Conservation (phyloP, 805 yeast species). For the Hagleromyces aurorensis region DNA sequence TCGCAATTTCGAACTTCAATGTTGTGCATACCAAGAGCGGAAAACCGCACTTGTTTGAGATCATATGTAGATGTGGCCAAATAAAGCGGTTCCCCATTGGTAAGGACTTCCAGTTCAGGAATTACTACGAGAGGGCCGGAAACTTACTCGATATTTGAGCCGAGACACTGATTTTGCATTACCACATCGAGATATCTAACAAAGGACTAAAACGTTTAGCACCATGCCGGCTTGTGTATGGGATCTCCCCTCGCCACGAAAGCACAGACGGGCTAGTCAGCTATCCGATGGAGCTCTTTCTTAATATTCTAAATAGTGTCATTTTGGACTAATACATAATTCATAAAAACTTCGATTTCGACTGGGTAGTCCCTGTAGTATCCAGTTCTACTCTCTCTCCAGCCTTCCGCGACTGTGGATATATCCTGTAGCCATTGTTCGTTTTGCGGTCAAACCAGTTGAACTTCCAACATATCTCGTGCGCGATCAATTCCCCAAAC, state of each 20-base stretch:
- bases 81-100: constrained; percentile 60
- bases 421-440: constrained; percentile 35
- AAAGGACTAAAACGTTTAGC: too few relatives aligned
- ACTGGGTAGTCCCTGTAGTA: too few relatives aligned
- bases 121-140: constrained; percentile 18
- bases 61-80: constrained; percentile 46
- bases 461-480: constrained; percentile 76
- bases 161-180: too few relatives aligned
- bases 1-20: too few relatives aligned
- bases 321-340: too few relatives aligned
- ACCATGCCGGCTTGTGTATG: too few relatives aligned
- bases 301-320: too few relatives aligned
- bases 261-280: too few relatives aligned
- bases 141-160: constrained; percentile 6
- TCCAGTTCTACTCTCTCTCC: background rate
- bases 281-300: too few relatives aligned
- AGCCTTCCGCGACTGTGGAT: constrained; percentile 20
- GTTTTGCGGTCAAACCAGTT: constrained; percentile 63
- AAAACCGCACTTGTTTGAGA: constrained; percentile 40
- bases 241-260: too few relatives aligned
- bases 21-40: constrained; percentile 30
- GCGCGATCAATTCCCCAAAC: constrained; percentile 91
- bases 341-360: too few relatives aligned
- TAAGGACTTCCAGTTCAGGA: constrained; percentile 37
- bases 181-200: too few relatives aligned